Base-by-base conservation (phyloP, 2,329 filamentous ascomycete genomes). In the Colletotrichum costaricense region DNA sequence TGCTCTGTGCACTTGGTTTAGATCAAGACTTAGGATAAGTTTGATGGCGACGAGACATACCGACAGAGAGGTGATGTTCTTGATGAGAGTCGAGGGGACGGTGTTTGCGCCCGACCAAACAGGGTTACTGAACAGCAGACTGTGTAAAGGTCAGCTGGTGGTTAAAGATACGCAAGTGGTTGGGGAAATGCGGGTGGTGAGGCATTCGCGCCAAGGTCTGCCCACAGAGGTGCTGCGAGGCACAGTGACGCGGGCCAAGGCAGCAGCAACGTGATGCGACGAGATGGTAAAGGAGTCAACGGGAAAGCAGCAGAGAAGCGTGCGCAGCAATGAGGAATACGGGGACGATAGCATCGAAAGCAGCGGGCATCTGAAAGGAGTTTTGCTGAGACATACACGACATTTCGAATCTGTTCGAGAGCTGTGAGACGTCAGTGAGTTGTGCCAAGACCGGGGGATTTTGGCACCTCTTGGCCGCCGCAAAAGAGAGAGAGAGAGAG, bases 81-180 rank as follows among this genome's bases (percentile, higher is more conserved):
- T 83, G 75, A 90, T 85, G 74, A 90, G 84, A 68, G 87, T 89
- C 75, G 85, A 88, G 54, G 88, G 85, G 67, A 87, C 81, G 26
- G 86, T 86, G 74, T 83, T 83, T 67, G 84, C 84, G 76, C 87
- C 86, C 66, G 82, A 83, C 85, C 87, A 90, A 68, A 85, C 85
- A 35, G 89, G 89, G 80, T 90, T 90, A 82, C 87, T 91, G 80
- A 91, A 89, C 74, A 91, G 84, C 80, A 90, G 86, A 82, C 89
- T 90, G 76, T 19, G 24, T 55, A 14, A 14, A 55, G 8, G 59
- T 64, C 38, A 63, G 42, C 62, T 9, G 28, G 35, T 30, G 3
- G 4, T 52, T n/a, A 14, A 66, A 60, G 59, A 35, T 72, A 62
- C 52, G 63, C 67, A 64, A 22, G 67, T 30, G 66, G 57, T 42